Evolutionary conservation across 2,329 filamentous ascomycete species (phyloP), one percentile per base, ranked within the genome.

Genomic region (Periconia macrospinosa): DNA sequence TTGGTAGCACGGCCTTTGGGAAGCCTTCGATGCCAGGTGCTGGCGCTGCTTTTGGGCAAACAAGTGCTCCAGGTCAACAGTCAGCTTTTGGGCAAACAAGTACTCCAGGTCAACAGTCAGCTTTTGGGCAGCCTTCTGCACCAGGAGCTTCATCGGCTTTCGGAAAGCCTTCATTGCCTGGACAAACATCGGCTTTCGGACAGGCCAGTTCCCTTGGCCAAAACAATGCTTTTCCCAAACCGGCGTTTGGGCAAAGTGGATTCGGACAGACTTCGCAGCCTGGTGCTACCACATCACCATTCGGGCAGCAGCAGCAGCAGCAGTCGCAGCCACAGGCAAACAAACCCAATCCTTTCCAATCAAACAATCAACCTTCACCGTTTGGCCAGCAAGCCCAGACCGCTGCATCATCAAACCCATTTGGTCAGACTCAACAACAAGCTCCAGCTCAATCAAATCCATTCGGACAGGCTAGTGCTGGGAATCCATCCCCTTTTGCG

Each of bases 251-350:
- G 2, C 59, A 68, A 48, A 70, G 61, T 54, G 61, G 75, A 0
- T 80, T 81, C 50, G 75, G 78, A 1, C 75, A 81, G 52, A 62
- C 76, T 11, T 72, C 79, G 8, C 75, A 77, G 49, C 65, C 72
- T 40, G 63, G 66, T 15, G 53, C 66, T 30, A 47, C 43, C 41
- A 47, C 63, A 50, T 66, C 72, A 52, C 65, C 69, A 19, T 69
- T 78, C 59, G 55, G 59, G 18, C 18, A 33, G 15, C 66, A 66
- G 44, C 23, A 27, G 33, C 56, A 61, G 18, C 18, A 33, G 15
- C 66, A 66, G 44, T 8, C 3, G 33, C 56, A 61, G 54, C 52
- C 77, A 5, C 73, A 75, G 51, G 58, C 69, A 37, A 59, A 61
- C 11, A 42, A 50, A 41, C 23, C 63, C 52, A 63, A 71, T 55